Base-by-base conservation (phyloP, 495 filamentous ascomycete genomes). In the Apiosordaria backusii region DNA sequence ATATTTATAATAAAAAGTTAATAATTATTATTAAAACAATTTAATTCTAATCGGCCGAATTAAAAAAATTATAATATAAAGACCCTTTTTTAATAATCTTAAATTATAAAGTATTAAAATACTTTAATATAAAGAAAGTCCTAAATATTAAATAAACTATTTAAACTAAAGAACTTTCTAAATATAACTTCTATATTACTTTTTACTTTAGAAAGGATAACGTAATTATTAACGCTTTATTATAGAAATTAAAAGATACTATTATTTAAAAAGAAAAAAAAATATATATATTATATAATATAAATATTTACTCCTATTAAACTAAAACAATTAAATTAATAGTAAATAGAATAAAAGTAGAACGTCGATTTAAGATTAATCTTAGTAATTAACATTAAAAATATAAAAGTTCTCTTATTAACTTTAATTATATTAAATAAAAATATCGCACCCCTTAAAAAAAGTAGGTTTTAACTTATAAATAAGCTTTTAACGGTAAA, bases 1-100 rank as follows among this genome's bases (percentile, higher is more conserved):
- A 18, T 19, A 65, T 65, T n/a, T 18, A 65, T 23, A 23, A 65
- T 21, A 65, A 65, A 24, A 55, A 65, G 19, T 55, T 65, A 18
- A 10, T 65, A 6, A 55, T 55, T 4, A 21, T 65, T 4, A 19
- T 65, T 4, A 16, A 21, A 16, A 21, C 50, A 3, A 53, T 53
- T 18, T 21, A 53, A 21, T 53, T 53, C 13, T 53, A 21, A 21
- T 53, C 13, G 13, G 13, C 13, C 4, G 13, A 53, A 16, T 53
- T 53, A 21, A 4, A 21, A 4, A 21, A 13, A 4, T 53, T 53
- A 53, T 21, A 21, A 16, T 21, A 53, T 16, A 53, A 53, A 21
- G 13, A 53, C 50, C 50, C 50, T 16, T 53, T 53, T 21, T 21
- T 53, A 4, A 21, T 53, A 21, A 53, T 53, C 13, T 4, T 21